Evolutionary conservation across 164 flowering plant species (phyloP), one percentile per base, ranked within the genome.

Genomic region (Tetrastigma voinierianum): DNA sequence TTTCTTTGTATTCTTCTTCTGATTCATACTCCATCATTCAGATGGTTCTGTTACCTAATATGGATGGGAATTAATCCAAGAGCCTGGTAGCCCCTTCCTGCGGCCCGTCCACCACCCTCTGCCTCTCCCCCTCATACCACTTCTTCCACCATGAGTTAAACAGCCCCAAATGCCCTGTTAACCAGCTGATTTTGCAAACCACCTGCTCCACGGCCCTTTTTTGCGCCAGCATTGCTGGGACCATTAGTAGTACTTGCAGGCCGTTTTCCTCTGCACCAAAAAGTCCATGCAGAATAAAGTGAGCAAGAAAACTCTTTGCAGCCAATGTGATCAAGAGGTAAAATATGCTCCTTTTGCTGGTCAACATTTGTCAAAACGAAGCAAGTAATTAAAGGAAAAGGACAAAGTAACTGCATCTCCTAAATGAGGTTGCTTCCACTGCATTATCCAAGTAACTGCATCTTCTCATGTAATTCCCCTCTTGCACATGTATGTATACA

Each of bases 181-280:
- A 87, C 85, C 60, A 87, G 87, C 76, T 94, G 95, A 59, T 79
- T 91, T 65, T 80, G 96, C 47, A 62, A 9, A 23, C 83, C 84
- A 58, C 91, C 91, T 40, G 69, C 80, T 57, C 94, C 98, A 47
- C 97, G 88, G 18, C 96, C 89, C 67, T 81, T 90, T 57, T 93
- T 93, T 5, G 77, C 53, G 8, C 82, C 75, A 51, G 61, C 45
- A 53, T 74, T 80, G n/a, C 72, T 62, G 2, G 88, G 72, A 57
- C 88, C 89, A 71, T 88, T 90, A 23, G 73, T 23, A 16, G 86
- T 70, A 76, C 51, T 57, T 51, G 81, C 83, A 49, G 84, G 75
- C 25, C 97, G 80, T 71, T 94, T 94, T 4, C 69, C 87, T 40
- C 97, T 93, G 83, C 51, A 78, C 40, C 21, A 60, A 61, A 44